These are phyloP conservation scores for Mytilinidion resinicola DNA, from an alignment of 495 filamentous ascomycete genomes.

Conservation along the genomic window DNA sequence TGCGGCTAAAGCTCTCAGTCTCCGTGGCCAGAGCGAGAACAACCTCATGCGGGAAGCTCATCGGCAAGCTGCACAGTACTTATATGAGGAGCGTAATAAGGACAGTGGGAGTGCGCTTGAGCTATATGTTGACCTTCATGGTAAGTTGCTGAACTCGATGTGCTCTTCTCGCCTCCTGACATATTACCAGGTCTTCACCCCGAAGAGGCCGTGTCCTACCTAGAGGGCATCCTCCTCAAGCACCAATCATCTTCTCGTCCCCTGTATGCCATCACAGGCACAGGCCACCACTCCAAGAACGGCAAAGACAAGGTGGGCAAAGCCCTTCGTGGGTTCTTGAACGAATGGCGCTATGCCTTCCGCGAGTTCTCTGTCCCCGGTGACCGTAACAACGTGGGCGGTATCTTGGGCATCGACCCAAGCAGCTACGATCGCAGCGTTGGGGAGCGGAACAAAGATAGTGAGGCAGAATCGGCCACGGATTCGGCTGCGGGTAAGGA, in stretches of 20 bases:
- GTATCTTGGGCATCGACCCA: slow-evolving; percentile 90
- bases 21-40: slow-evolving; percentile 94
- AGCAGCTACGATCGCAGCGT: slow-evolving; percentile 63
- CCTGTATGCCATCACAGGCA: slow-evolving; percentile 93
- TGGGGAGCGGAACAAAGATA: slow-evolving; percentile 39
- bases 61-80: slow-evolving; percentile 80
- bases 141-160: slow-evolving; percentile 15
- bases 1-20: slow-evolving; percentile 87
- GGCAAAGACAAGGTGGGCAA: slow-evolving; percentile 99
- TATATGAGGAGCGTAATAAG: slow-evolving; percentile 94
- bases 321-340: slow-evolving; percentile 81
- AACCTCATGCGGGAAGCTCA: slow-evolving; percentile 96
- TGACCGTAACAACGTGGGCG: slow-evolving; percentile 82
- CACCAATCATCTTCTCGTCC: slow-evolving; percentile 55
- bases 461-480: slow-evolving; percentile 39
- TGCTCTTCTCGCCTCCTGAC: neutral
- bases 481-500: slow-evolving; percentile 44
- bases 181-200: slow-evolving; percentile 64
- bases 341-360: slow-evolving; percentile 93
- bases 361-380: slow-evolving; percentile 94
- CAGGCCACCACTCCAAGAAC: slow-evolving; percentile 95
- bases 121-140: slow-evolving; percentile 92
- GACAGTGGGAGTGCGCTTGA: slow-evolving; percentile 56
- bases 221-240: slow-evolving; percentile 78
- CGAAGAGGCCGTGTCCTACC: slow-evolving; percentile 92